Evolutionary conservation across 768 basidiomycete species (phyloP), one percentile per base, ranked within the genome.

Genomic region (Trametes cubensis): DNA sequence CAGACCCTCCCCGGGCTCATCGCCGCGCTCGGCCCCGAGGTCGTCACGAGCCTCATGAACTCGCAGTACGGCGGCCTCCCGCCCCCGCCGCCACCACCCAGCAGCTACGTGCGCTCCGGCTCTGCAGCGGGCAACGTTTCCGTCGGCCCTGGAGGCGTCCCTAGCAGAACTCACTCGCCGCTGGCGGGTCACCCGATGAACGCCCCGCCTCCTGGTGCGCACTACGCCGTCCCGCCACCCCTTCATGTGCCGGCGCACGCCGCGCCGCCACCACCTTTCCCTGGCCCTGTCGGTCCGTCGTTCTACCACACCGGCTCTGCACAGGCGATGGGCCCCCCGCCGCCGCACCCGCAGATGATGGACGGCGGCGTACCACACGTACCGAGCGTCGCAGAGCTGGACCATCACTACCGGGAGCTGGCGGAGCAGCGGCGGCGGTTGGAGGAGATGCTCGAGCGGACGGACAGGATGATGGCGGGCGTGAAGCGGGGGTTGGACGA

Each of bases 401-500:
- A 88, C 73, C 77, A 84, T 58, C 92, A 93, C 71, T 92, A 90
- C 67, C 67, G 75, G 20, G 82, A 87, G 68, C 78, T 94, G 56
- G 74, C 77, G 4, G 84, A 87, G 67, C 81, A 89, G 70, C 84
- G 85, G 73, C 77, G 76, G 68, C 77, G 81, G 71, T 77, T 89
- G 76, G 83, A 91, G 74, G 90, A 90, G 71, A 80, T 94, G 84
- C 73, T 92, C 61, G 83, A 86, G 66, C 83, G 80, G 75, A 94
- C 91, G 67, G 88, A 92, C 56, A 75, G 81, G 71, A 73, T 94
- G 76, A 85, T 94, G 81, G 80, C 76, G 40, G 85, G 86, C 23
- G 77, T 94, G 71, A 85, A 85, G 78, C 81, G 86, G 66, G 88
- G 85, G 23, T 77, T 94, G 67, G 91, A 92, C 57, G 90, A 93